phyloP scores from a whole-genome alignment of 805 yeast genomes.

The Barnettozyma salicaria region DNA sequence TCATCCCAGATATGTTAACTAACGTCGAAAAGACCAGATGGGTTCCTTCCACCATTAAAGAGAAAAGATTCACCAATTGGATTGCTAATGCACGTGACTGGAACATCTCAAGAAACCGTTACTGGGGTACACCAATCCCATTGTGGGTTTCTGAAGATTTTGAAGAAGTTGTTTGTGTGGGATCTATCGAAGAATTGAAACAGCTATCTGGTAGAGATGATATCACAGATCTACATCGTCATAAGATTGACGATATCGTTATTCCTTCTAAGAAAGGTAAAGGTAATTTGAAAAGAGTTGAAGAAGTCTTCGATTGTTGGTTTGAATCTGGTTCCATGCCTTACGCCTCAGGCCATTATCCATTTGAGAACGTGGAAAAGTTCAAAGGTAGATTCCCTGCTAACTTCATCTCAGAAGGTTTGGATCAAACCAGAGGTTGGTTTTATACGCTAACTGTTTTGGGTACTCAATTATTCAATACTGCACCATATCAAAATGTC shows the following conservation, averaged over 20 bases:
- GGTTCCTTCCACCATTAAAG: conserved; percentile 90
- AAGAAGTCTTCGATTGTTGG: conserved; percentile 99
- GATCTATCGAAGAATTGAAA: conserved; percentile 82
- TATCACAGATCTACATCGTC: conserved; percentile 92
- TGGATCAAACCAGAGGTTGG: conserved; percentile 99
- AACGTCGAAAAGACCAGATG: conserved; percentile 84
- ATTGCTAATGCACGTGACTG: conserved; percentile 98
- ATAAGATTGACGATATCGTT: conserved; percentile 81
- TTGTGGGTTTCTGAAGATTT: conserved; percentile 94
- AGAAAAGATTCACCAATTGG: conserved; percentile 97
- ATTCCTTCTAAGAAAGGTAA: conserved; percentile 90
- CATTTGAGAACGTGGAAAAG: conserved; percentile 76
- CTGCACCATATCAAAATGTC: conserved; percentile 91
- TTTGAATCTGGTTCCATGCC: conserved; percentile 99
- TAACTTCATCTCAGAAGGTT: conserved; percentile 96
- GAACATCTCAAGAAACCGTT: conserved; percentile 97
- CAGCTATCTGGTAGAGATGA: conserved; percentile 74
- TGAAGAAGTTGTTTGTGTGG: conserved; percentile 89
- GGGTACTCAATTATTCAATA: conserved; percentile 89
- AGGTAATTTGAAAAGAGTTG: conserved; percentile 82
- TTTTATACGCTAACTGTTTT: conserved; percentile 93
- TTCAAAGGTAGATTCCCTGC: conserved; percentile 86
- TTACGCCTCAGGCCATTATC: conserved; percentile 93
- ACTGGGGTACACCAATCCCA: conserved; percentile 99
- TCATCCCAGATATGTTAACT: conserved; percentile 82